Evolutionary conservation across 176 grass and related monocot genomes (phyloP), one percentile per base, ranked within the genome.

Genomic region (Rhynchospora tenuis): DNA sequence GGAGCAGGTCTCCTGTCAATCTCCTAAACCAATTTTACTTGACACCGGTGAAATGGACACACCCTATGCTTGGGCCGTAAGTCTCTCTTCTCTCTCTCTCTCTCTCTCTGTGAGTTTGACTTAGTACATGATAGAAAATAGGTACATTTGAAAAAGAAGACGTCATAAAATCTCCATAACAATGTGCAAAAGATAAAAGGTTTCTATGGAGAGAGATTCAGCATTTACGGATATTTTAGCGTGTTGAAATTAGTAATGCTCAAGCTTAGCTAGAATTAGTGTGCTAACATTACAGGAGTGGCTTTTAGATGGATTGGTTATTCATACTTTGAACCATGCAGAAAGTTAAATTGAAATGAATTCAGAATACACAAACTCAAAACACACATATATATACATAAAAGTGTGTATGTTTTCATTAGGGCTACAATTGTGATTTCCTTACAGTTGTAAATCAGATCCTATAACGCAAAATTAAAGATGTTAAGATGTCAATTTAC

Each of bases 21-120:
- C 85, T 89, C 96, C 96, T 61, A 99, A 99, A 81, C 96, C 96
- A 75, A 93, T 99, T 86, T 91, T 99, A 83, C 96, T 98, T 42
- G 96, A 98, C 64, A 98, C 91, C 11, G 96, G 96, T 78, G 96
- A 99, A 91, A 99, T 99, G 96, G 88, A 90, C 73, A 81, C 85
- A 66, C 96, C 96, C 62, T 99, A 95, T 86, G 89, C 85, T 87
- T 99, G 96, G 96, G 96, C 96, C 26, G 96, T 99, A 91, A 81
- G 88, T 83, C 73, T 80, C 84, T 38, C 33, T 38, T 4, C 3
- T 83, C 73, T 80, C 84, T 38, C 33, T 38, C 33, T 33, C 31
- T 33, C 31, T 33, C 31, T 38, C 84, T 75, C 64, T 45, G 66
- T 84, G 45, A 28, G 23, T 54, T 52, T 55, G 54, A 76, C 22